Evolutionary conservation across 305 asterid species (phyloP), one percentile per base, ranked within the genome.

Genomic region (Andrographis paniculata): DNA sequence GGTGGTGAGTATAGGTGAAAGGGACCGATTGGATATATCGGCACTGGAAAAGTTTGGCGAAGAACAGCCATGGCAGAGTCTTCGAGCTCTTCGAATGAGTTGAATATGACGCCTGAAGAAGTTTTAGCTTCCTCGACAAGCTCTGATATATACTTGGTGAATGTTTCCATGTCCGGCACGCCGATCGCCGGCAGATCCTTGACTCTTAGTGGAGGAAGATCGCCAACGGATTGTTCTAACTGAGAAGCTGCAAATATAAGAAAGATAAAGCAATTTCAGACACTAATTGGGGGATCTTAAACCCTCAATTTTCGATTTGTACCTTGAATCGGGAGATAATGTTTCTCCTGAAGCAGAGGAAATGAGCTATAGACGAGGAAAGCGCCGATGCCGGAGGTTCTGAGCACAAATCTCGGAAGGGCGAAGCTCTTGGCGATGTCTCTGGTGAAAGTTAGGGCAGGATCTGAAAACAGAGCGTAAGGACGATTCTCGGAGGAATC

Each of bases 11-110:
- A 23, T 1, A 15, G 45, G 24, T 69, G 68, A 6, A 55, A 38
- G 2, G 71, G 68, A 36, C 75, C 75, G 6, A 69, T 56, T 1
- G 49, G 49, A 44, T 8, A 23, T 23, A 19, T 20, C 4, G 49
- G 28, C 16, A 16, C 24, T 19, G 24, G 49, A 13, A 44, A 19
- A 15, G 16, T 20, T 17, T 12, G 14, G 14, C 28, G 30, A 19
- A 44, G 49, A 3, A 14, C 14, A 1, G 1, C 14, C 10, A 44
- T 20, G 6, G 24, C 49, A 14, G 49, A 23, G 5, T 23, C 28
- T 14, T 44, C 49, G 15, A 44, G 24, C 4, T 20, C 49, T 20
- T 20, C 30, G 14, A 44, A 17, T 19, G 49, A 44, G 49, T 44
- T 44, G 49, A 44, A 44, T 13, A 44, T 44, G 2, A 44, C 42